phyloP scores from a whole-genome alignment of 495 filamentous ascomycete species.

The Penicillium cataractarum region DNA sequence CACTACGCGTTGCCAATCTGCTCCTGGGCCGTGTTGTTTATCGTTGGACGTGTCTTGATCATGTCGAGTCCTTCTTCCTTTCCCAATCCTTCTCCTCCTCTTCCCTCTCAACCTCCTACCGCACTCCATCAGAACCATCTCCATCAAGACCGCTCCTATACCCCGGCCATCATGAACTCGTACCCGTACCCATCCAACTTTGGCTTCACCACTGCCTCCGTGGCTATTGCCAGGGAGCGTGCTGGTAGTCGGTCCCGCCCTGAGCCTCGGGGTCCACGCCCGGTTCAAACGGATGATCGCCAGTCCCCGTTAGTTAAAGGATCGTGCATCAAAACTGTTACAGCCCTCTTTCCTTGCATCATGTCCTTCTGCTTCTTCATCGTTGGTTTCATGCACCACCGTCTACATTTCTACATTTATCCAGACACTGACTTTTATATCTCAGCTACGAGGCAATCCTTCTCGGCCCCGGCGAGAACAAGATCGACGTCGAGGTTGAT shows the following conservation, averaged over 20 bases:
- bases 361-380: slow-evolving; percentile 3
- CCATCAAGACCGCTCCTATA: neutral
- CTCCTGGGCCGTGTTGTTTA: neutral
- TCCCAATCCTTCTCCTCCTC: neutral
- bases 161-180: neutral
- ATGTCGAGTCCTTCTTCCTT: slow-evolving; percentile 10
- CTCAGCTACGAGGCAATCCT: slow-evolving; percentile 89
- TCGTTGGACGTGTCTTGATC: neutral
- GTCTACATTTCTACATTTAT: no score
- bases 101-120: neutral
- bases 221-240: slow-evolving; percentile 20
- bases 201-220: slow-evolving; percentile 15
- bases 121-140: neutral
- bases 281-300: slow-evolving; percentile 13
- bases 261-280: slow-evolving; percentile 8
- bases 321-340: neutral
- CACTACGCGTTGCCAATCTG: neutral
- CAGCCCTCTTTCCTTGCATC: neutral
- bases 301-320: slow-evolving; percentile 26
- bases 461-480: slow-evolving; percentile 84
- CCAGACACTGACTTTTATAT: slow-evolving; percentile 10
- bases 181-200: neutral
- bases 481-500: slow-evolving; percentile 82
- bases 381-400: neutral
- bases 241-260: slow-evolving; percentile 18